Evolutionary conservation across 1,284 basidiomycete species (phyloP).

Genomic region (Rhodotorula sp.): DNA sequence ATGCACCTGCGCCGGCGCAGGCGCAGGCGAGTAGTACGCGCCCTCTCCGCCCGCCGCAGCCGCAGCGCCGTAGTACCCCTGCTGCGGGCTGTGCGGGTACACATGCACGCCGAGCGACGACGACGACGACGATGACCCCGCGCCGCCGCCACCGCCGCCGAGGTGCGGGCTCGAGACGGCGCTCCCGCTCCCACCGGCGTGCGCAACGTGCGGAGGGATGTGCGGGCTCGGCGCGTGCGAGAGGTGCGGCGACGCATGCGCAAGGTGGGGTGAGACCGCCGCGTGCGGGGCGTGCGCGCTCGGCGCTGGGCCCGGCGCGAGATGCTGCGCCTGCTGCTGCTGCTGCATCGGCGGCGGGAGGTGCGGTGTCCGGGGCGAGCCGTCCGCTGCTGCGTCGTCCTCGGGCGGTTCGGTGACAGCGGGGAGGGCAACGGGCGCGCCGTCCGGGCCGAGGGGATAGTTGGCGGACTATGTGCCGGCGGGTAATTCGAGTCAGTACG

Average conservation of each 20-base stretch:
- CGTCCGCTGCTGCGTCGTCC: neutral
- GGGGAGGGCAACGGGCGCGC: neutral
- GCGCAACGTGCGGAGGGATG: neutral
- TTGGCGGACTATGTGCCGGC: slow-evolving; percentile 36
- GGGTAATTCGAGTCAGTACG: neutral
- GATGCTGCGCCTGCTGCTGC: neutral
- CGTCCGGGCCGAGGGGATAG: slow-evolving; percentile 28
- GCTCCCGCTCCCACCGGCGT: neutral
- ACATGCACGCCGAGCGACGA: too few species aligned
- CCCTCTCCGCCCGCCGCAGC: neutral
- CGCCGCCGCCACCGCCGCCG: too few species aligned
- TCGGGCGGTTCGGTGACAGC: neutral
- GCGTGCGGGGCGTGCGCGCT: neutral
- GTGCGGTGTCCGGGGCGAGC: neutral
- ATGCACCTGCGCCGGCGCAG: neutral
- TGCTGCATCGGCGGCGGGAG: neutral
- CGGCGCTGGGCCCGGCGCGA: neutral
- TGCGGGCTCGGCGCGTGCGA: neutral
- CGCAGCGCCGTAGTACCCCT: neutral
- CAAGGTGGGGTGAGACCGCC: neutral
- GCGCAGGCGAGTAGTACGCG: neutral
- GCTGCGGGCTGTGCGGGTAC: too few species aligned
- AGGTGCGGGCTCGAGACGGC: neutral
- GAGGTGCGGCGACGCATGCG: neutral
- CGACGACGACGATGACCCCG: neutral